Evolutionary conservation across 1,284 basidiomycete species (phyloP), one percentile per base, ranked within the genome.

Genomic region (Ceratobasidium sp.): DNA sequence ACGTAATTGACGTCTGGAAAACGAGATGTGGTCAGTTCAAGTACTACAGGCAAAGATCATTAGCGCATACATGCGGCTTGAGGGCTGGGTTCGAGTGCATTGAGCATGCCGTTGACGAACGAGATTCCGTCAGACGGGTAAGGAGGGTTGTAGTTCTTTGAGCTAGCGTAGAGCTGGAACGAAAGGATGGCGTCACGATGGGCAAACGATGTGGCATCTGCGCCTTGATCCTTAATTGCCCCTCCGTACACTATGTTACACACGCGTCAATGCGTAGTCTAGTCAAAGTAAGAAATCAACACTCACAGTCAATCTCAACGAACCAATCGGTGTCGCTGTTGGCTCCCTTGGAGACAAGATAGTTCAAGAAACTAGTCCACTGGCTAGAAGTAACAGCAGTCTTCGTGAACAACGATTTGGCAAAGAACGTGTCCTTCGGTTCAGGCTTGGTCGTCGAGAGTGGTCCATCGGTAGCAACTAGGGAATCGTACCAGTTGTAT

Each of bases 151-250:
- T 68, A 79, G 10, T 81, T 80, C 17, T 80, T 61, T 13, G 80
- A 79, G n/a, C 48, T 67, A 13, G 83, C 83, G 78, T 84, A 84
- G 75, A 84, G 78, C 68, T 84, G 84, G 77, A 81, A 82, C 15
- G 75, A 80, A 17, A 83, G 73, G 13, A 81, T 81, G 17, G 79
- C 80, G 77, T 81, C 79, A 26, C 83, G 81, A 68, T 81, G 79
- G 0, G 79, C 80, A 77, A 83, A 84, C 12, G 81, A 79, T 2
- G 80, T 81, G 12, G 77, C 79, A 42, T 79, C 65, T 17, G 79
- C 74, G 0, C 80, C 48, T 33, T 81, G 78, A 20, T 59, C 44
- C 71, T 81, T 81, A 78, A 83, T 80, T 3, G 69, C 78, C 1
- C 80, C 80, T n/a, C 80, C 80, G 40, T 80, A 81, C 57, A 80